Evolutionary conservation across 805 yeast genomes (phyloP).

Genomic region (Jamesozyma jinghongensis): DNA sequence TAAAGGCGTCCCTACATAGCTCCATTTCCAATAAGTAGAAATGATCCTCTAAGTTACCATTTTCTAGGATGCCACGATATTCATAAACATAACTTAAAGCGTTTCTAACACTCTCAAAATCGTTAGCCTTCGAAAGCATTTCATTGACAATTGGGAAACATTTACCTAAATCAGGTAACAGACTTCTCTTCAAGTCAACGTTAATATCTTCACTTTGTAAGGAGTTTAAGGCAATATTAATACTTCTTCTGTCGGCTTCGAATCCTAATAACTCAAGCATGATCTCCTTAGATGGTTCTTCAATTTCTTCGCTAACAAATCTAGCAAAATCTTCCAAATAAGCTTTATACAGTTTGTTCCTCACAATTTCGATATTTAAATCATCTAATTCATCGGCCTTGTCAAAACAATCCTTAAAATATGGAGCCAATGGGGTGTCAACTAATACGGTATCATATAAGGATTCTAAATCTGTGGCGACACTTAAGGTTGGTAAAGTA

Average conservation of each 20-base stretch:
- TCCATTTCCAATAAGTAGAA: constrained; percentile 90
- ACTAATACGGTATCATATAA: constrained; percentile 84
- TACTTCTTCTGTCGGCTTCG: constrained; percentile 92
- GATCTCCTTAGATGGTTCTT: constrained; percentile 69
- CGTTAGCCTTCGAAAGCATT: constrained; percentile 65
- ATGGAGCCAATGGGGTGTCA: constrained; percentile 96
- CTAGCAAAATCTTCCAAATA: constrained; percentile 78
- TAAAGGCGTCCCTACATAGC: constrained; percentile 82
- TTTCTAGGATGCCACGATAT: constrained; percentile 49
- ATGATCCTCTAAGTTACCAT: constrained; percentile 75
- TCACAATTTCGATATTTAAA: constrained; percentile 85
- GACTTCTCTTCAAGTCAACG: constrained; percentile 63
- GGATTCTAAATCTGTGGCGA: constrained; percentile 92
- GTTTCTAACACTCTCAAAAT: constrained; percentile 69
- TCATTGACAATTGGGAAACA: constrained; percentile 61
- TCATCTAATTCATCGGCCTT: constrained; percentile 86
- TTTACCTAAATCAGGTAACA: constrained; percentile 78
- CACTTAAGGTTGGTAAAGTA: constrained; percentile 87
- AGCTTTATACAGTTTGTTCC: constrained; percentile 87
- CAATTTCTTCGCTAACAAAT: constrained; percentile 53
- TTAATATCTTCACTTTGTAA: constrained; percentile 36
- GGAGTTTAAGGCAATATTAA: constrained; percentile 86
- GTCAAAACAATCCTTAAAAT: constrained; percentile 82
- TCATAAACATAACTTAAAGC: constrained; percentile 58
- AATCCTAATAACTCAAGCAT: constrained; percentile 72